Evolutionary conservation across 23 red algal genomes (phyloP), one percentile per base, ranked within the genome.

Genomic region (Gracilaria caudata): DNA sequence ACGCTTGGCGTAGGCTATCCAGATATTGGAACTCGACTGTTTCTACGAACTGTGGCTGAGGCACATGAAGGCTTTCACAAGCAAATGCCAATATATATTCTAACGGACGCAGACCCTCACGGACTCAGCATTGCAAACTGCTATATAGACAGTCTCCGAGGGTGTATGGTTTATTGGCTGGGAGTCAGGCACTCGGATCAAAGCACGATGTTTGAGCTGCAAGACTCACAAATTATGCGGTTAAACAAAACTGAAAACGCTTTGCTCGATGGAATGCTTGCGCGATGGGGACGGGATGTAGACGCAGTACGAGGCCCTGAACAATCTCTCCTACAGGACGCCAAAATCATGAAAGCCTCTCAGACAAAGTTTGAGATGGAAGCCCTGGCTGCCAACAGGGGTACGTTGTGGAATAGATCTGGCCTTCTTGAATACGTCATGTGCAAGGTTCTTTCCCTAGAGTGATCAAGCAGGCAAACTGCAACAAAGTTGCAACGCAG

Each of bases 71-170:
- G n/a, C 9, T 24, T 24, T 58, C 29, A 44, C 20, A 28, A 25
- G 25, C 20, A 20, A 55, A n/a, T 93, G 9, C 90, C 79, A 5
- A 86, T 93, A 51, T 83, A 70, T 73, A 61, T 93, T 13, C 25
- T 93, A 39, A 93, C 90, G 3, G 90, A 93, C 45, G 90, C 81
- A 12, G 90, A 93, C 57, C 90, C 90, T 1, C 90, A 93, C 41
- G 90, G 90, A 28, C 33, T 93, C 25, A 54, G 40, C 90, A 93
- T 93, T 83, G 90, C 90, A 19, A 35, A 37, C 20, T 83, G 77
- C 43, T 93, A 86, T 58, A 56, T 74, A 28, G 34, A 38, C 6
- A 63, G 43, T 49, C 80, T 93, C 37, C 35, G 29, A 33, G 34
- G 51, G 30, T 20, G 43, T 41, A 21, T 41, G 19, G 46, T 86